Evolutionary conservation across 2,329 filamentous ascomycete species (phyloP).

Genomic region (Aureobasidium lini): DNA sequence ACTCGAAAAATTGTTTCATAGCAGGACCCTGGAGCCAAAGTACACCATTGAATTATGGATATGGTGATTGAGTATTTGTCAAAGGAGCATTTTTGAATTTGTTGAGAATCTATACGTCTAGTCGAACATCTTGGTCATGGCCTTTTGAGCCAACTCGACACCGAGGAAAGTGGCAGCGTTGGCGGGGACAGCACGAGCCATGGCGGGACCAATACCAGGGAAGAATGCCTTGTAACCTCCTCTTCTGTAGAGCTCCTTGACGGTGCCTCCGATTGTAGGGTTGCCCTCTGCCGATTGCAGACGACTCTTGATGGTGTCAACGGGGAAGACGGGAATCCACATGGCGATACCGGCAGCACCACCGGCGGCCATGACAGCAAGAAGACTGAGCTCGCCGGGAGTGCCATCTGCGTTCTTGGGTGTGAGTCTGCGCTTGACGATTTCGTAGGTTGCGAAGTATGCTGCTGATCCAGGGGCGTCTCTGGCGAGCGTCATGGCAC

Average conservation of each 20-base stretch:
- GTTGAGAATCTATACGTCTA: neutral
- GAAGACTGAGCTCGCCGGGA: constrained; percentile 66
- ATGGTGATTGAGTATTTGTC: neutral
- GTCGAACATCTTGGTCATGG: constrained; percentile 69
- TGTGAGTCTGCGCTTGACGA: constrained; percentile 80
- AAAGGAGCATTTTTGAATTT: neutral
- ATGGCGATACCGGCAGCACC: constrained; percentile 90
- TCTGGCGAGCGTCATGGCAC: constrained; percentile 80
- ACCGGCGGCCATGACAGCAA: constrained; percentile 77
- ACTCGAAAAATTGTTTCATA: neutral
- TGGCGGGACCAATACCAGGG: constrained; percentile 86
- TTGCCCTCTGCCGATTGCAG: constrained; percentile 86
- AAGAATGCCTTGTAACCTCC: constrained; percentile 92
- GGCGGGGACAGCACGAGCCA: constrained; percentile 87
- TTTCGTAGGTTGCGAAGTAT: constrained; percentile 97
- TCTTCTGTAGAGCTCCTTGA: constrained; percentile 71
- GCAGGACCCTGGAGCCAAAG: too few species aligned
- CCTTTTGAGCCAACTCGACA: constrained; percentile 75
- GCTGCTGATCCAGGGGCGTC: constrained; percentile 89
- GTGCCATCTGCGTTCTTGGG: constrained; percentile 71
- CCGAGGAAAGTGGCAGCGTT: constrained; percentile 93
- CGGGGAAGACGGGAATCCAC: constrained; percentile 98
- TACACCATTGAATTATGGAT: too few species aligned
- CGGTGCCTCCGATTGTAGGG: constrained; percentile 70
- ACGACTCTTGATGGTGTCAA: constrained; percentile 92